A percentile compares a stretch with the other conserved stretches of the same genome.
phyloP scores from a whole-genome alignment of 495 filamentous ascomycete species.

The Parathielavia hyrcaniae region DNA sequence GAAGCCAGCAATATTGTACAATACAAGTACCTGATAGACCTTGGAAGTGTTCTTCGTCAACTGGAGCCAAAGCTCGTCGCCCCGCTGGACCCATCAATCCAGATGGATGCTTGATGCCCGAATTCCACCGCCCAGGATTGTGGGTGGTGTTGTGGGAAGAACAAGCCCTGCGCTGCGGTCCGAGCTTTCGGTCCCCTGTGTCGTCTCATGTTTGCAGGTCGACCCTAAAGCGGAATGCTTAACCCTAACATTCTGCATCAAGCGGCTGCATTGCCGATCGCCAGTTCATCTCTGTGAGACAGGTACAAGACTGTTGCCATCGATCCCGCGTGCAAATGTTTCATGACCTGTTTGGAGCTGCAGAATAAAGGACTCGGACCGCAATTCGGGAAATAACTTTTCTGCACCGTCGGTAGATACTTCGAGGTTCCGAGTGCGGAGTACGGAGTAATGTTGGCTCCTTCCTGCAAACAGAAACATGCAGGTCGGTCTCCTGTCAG shows the following conservation, averaged over 20 bases:
- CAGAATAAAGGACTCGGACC: neutral
- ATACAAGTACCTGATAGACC: too few relatives aligned
- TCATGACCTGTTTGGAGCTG: constrained; percentile 1
- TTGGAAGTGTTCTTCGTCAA: neutral
- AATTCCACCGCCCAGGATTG: too few relatives aligned
- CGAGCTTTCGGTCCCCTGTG: neutral
- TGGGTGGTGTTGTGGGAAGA: too few relatives aligned
- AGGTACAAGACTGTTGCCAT: constrained; percentile 7
- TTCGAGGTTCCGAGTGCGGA: too few relatives aligned
- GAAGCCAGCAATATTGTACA: neutral
- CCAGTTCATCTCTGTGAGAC: constrained; percentile 19
- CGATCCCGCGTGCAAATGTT: constrained; percentile 8
- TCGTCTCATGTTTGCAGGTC: neutral
- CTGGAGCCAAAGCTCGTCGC: neutral
- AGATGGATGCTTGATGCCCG: neutral
- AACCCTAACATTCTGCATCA: constrained; percentile 4
- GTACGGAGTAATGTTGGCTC: too few relatives aligned
- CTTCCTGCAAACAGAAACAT: constrained; percentile 6
- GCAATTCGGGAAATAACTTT: neutral
- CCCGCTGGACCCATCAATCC: neutral
- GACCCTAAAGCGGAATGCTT: too few relatives aligned
- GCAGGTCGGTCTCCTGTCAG: constrained; percentile 18
- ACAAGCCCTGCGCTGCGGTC: too few relatives aligned
- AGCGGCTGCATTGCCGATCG: constrained; percentile 11
- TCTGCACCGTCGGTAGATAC: neutral